Conservation (phyloP, 768 basidiomycete genomes). For the Tulasnella sp. region DNA sequence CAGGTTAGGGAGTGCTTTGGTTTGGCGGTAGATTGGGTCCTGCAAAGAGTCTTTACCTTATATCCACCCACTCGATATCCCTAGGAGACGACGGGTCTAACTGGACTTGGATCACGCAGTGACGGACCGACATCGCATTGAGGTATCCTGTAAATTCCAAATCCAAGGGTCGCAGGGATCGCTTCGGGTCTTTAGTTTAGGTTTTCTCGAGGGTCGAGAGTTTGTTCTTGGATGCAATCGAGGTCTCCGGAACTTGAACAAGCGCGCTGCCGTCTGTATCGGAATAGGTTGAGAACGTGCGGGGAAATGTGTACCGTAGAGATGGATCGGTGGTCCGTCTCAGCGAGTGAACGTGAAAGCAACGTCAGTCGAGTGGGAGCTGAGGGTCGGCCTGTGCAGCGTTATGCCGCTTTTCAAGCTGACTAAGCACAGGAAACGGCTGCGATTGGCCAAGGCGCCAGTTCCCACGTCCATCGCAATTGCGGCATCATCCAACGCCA, state of each 20-base stretch:
- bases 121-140: neutral
- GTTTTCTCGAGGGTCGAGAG: neutral
- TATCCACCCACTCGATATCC: neutral
- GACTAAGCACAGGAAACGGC: neutral
- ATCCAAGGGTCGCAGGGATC: neutral
- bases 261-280: neutral
- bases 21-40: neutral
- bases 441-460: neutral
- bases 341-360: neutral
- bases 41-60: neutral
- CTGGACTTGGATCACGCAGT: neutral
- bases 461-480: neutral
- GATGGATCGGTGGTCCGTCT: constrained; percentile 1
- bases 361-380: neutral
- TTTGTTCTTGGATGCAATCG: neutral
- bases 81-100: neutral
- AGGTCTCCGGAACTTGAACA: neutral
- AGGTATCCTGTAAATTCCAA: neutral
- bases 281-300: neutral
- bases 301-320: neutral
- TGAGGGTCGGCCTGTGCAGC: neutral
- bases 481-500: neutral
- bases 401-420: neutral
- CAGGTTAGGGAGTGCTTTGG: neutral
- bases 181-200: neutral